Evolutionary conservation across 1,284 basidiomycete genomes (phyloP), one percentile per base, ranked within the genome.

Genomic region (Inonotus hispidus): DNA sequence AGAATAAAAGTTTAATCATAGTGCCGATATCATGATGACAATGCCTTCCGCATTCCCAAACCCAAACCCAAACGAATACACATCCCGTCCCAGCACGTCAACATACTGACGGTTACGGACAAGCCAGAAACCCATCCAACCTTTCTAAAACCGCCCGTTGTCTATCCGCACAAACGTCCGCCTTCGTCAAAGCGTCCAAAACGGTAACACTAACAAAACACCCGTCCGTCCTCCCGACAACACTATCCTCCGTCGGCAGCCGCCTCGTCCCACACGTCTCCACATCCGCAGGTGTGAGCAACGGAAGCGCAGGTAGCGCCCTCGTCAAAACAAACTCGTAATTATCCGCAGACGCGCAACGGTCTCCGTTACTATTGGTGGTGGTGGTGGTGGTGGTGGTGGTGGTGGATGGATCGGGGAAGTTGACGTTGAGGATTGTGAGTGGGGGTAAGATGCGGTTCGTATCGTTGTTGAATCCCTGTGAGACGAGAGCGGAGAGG

Each of bases 381-480:
- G n/a, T n/a, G n/a, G n/a, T n/a, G n/a, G n/a, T n/a, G n/a, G n/a
- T n/a, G n/a, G n/a, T n/a, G n/a, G n/a, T n/a, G n/a, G n/a, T n/a
- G n/a, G n/a, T n/a, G n/a, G n/a, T n/a, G 43, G 73, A 70, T 1
- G 73, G 75, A 27, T 74, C 65, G 0, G 78, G 75, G 69, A 77
- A 82, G 71, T 84, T 83, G 63, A 83, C 79, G 68, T 82, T 82
- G 58, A 83, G 61, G 53, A 71, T 73, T 50, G 75, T 71, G 29
- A 72, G 72, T 0, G 68, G 38, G 2, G 80, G 79, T 13, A 82
- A 73, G 59, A 79, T 71, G 0, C 75, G 73, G 4, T 43, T 43
- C 13, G 65, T 64, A 37, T 66, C 63, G n/a, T 43, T 2, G 41
- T 25, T 38, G 60, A 49, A 37, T 19, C 25, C 37, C 7, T 67